Percentiles rank a stretch among this genome's conserved stretches.
Evolutionary conservation across 23 red algal genomes (phyloP).

Genomic region (Agarophyton chilense): DNA sequence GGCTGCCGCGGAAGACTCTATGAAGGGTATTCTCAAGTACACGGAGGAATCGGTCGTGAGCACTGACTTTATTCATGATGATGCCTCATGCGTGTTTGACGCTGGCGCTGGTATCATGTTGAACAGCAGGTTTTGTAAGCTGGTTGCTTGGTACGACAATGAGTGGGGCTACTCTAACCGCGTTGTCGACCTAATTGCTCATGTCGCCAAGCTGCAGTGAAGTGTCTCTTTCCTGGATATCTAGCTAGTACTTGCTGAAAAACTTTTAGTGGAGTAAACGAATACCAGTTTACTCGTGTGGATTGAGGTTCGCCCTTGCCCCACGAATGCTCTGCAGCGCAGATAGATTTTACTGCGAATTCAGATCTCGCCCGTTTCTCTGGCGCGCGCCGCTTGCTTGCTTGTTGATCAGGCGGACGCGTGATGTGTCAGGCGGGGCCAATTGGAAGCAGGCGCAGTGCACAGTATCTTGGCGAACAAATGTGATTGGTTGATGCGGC

Average conservation of each 20-base stretch:
- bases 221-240: too few species aligned
- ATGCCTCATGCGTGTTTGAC: constrained; percentile 95
- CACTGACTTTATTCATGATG: constrained; percentile 94
- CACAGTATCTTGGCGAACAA: too few species aligned
- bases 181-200: constrained; percentile 94
- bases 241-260: too few species aligned
- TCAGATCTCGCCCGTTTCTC: too few species aligned
- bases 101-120: constrained; percentile 98
- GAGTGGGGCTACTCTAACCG: constrained; percentile 99
- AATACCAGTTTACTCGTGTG: too few species aligned
- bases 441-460: too few species aligned
- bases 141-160: constrained; percentile 99
- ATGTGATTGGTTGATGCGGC: too few species aligned
- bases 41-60: constrained; percentile 97
- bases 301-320: too few species aligned
- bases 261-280: too few species aligned
- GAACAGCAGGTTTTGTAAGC: constrained; percentile 94
- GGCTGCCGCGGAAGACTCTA: constrained; percentile 82
- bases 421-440: background rate
- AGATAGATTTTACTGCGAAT: too few species aligned
- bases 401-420: background rate
- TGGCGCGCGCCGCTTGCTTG: too few species aligned
- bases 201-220: constrained; percentile 88
- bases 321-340: too few species aligned
- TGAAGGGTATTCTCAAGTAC: constrained; percentile 96